Evolutionary conservation across 1,284 basidiomycete genomes (phyloP).

Genomic region (Ustilago curta): DNA sequence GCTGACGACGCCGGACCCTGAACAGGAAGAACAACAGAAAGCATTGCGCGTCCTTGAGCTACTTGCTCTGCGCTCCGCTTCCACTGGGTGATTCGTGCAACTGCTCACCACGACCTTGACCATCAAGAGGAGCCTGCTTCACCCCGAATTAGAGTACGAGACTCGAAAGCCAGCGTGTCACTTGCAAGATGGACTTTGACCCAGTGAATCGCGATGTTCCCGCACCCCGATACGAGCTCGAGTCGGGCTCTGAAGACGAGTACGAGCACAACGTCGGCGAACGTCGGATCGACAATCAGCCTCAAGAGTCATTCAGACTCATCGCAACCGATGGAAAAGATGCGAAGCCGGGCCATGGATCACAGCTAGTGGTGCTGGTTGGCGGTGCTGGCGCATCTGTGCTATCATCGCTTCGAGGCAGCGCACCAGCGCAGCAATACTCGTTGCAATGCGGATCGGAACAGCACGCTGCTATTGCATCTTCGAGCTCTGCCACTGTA

Average conservation of each 20-base stretch:
- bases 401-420: conserved; percentile 14
- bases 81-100: neutral
- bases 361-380: conserved; percentile 23
- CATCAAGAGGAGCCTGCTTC: no score
- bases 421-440: conserved; percentile 13
- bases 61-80: neutral
- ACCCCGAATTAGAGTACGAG: neutral
- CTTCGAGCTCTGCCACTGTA: conserved; percentile 5
- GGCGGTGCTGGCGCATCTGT: conserved; percentile 22
- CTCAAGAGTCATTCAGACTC: conserved; percentile 14
- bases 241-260: conserved; percentile 48
- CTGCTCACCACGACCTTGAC: neutral
- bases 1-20: conserved; percentile 34
- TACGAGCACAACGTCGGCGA: conserved; percentile 6
- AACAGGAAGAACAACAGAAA: conserved; percentile 1
- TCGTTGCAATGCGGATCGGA: conserved; percentile 16
- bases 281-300: neutral
- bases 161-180: neutral
- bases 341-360: neutral
- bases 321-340: neutral
- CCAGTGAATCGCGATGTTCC: conserved; percentile 35
- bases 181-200: conserved; percentile 38
- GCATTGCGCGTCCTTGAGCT: conserved; percentile 12
- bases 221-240: conserved; percentile 43
- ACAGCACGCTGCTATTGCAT: conserved; percentile 27